A percentile compares a stretch with the other conserved stretches of the same genome.
phyloP scores from a whole-genome alignment of 2,329 filamentous ascomycete species.

The Aureobasidium sp. region DNA sequence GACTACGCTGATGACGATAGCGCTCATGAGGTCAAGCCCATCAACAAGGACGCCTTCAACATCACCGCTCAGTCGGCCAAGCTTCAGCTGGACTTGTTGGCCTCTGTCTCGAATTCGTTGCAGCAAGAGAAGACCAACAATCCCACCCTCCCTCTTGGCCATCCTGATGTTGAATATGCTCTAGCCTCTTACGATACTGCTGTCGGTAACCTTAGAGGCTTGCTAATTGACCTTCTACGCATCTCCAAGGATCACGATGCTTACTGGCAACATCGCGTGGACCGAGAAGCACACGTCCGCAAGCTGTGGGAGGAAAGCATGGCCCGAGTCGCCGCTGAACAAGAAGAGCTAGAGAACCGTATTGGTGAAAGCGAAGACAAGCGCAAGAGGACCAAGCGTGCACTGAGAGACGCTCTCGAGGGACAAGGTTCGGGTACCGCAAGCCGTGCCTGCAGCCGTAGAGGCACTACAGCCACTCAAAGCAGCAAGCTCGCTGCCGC shows the following conservation, averaged over 20 bases:
- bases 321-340: conserved; percentile 90
- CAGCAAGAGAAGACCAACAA: conserved; percentile 62
- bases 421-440: conserved; percentile 30
- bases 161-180: conserved; percentile 68
- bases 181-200: conserved; percentile 81
- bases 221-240: conserved; percentile 78
- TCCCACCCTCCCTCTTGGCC: conserved; percentile 63
- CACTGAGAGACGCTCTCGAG: conserved; percentile 76
- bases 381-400: conserved; percentile 79
- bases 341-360: conserved; percentile 79
- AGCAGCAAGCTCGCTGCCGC: conserved; percentile 14
- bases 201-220: conserved; percentile 74
- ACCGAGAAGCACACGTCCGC: conserved; percentile 82
- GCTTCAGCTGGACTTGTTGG: conserved; percentile 82
- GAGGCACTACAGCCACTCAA: conserved; percentile 11
- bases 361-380: conserved; percentile 88
- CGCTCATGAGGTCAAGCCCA: conserved; percentile 61
- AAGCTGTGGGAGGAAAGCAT: conserved; percentile 99
- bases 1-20: conserved; percentile 78
- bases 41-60: conserved; percentile 87
- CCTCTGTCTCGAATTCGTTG: conserved; percentile 75
- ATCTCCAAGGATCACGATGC: conserved; percentile 91
- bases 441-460: conserved; percentile 14
- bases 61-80: conserved; percentile 95
- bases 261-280: conserved; percentile 93